A percentile compares a stretch with the other conserved stretches of the same genome.
phyloP scores from a whole-genome alignment of 2,329 filamentous ascomycete genomes.

The Leptoxyphium fumago region DNA sequence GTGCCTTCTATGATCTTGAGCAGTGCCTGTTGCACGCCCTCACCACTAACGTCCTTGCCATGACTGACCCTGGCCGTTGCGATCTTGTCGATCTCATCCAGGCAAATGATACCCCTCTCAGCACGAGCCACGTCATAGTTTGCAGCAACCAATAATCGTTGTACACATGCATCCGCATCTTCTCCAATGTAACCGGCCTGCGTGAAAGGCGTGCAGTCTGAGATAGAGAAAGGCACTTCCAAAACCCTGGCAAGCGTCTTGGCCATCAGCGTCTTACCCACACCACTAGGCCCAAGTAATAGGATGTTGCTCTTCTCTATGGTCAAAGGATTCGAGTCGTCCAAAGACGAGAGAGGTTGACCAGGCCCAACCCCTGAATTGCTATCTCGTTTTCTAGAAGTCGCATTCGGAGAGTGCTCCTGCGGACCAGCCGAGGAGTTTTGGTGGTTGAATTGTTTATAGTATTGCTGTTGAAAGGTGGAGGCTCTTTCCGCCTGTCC shows the following conservation, averaged over 20 bases:
- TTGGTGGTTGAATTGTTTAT: neutral
- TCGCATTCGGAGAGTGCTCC: neutral
- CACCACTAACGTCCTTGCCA: conserved; percentile 85
- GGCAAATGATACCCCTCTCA: conserved; percentile 83
- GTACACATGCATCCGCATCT: conserved; percentile 91
- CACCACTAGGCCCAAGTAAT: conserved; percentile 79
- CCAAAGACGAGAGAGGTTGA: conserved; percentile 15
- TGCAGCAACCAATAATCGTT: conserved; percentile 74
- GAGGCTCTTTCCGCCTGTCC: conserved; percentile 1
- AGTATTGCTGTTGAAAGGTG: neutral
- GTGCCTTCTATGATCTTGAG: conserved; percentile 94
- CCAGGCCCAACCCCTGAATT: conserved; percentile 8
- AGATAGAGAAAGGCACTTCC: conserved; percentile 91
- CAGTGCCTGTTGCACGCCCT: conserved; percentile 90
- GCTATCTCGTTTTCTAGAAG: neutral
- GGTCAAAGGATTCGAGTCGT: conserved; percentile 47
- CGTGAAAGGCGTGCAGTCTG: conserved; percentile 89
- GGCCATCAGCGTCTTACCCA: conserved; percentile 91
- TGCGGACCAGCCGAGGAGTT: neutral
- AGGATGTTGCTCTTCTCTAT: conserved; percentile 95
- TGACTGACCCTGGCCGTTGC: conserved; percentile 75
- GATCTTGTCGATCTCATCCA: conserved; percentile 97
- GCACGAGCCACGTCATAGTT: conserved; percentile 76
- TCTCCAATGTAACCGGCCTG: conserved; percentile 97
- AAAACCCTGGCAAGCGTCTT: conserved; percentile 83